Conservation (phyloP, 1,284 basidiomycete species). For the Entoloma clypeatum region DNA sequence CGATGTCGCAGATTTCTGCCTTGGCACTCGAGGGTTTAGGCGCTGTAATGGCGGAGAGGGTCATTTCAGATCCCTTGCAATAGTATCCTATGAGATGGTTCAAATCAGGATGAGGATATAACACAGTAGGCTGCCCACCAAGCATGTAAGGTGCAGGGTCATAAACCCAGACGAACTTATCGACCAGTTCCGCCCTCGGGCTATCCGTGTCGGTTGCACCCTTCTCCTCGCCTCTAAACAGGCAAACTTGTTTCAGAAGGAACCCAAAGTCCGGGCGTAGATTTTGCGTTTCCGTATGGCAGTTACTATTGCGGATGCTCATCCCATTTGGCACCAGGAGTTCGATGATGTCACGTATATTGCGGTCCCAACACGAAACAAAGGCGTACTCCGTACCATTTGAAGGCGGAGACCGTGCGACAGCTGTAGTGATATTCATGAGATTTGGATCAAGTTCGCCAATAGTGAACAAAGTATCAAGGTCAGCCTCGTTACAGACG, state of each 20-base stretch:
- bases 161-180: slow-evolving; percentile 20
- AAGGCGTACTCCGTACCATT: slow-evolving; percentile 14
- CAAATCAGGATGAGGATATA: not conserved
- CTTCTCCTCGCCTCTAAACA: slow-evolving; percentile 23
- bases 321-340: slow-evolving; percentile 13
- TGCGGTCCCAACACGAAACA: slow-evolving; percentile 18
- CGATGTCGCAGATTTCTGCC: slow-evolving; percentile 12
- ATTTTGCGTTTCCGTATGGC: slow-evolving; percentile 12
- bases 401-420: no score
- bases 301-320: slow-evolving; percentile 16
- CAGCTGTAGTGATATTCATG: no score
- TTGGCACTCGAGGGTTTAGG: slow-evolving; percentile 7
- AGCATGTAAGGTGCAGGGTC: no score
- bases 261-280: slow-evolving; percentile 19
- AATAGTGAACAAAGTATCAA: no score
- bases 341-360: slow-evolving; percentile 16
- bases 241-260: slow-evolving; percentile 14
- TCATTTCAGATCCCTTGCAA: slow-evolving; percentile 6
- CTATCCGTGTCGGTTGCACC: slow-evolving; percentile 4
- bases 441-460: no score
- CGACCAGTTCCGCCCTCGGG: slow-evolving; percentile 15
- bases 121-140: slow-evolving; percentile 15
- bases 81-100: no score
- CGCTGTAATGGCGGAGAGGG: slow-evolving; percentile 19
- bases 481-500: no score